Percentiles rank a stretch among this genome's conserved stretches.
phyloP scores from a whole-genome alignment of 495 filamentous ascomycete species.

The Amniculicola lignicola region DNA sequence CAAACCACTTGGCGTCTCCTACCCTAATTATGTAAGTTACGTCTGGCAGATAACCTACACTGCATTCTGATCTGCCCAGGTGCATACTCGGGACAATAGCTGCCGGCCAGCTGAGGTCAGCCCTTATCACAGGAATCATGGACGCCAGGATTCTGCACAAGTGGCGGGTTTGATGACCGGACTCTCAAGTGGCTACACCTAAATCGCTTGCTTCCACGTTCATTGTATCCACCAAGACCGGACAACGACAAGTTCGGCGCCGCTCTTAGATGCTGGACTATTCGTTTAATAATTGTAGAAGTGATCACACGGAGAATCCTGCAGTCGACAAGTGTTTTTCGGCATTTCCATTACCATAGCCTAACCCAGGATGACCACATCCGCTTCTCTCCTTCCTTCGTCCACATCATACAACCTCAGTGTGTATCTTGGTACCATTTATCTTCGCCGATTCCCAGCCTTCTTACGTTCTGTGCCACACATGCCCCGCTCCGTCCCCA shows the following conservation, averaged over 20 bases:
- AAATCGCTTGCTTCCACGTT: too few relatives aligned
- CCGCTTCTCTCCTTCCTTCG: neutral
- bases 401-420: neutral
- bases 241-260: too few relatives aligned
- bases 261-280: too few relatives aligned
- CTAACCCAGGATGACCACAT: neutral
- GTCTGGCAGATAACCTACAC: neutral
- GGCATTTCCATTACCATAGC: neutral
- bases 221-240: too few relatives aligned
- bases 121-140: neutral
- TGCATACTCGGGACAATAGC: neutral
- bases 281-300: too few relatives aligned
- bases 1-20: conserved; percentile 3
- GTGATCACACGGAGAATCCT: too few relatives aligned
- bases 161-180: too few relatives aligned
- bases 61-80: neutral
- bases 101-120: neutral
- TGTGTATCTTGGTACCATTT: neutral
- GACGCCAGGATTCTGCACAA: too few relatives aligned
- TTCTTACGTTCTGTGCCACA: neutral
- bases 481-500: neutral
- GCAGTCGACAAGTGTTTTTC: too few relatives aligned
- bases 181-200: too few relatives aligned
- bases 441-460: neutral
- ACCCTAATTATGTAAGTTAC: conserved; percentile 2